Conservation (phyloP, 139 green algal genomes). For the Chlamydomonas sp. region DNA sequence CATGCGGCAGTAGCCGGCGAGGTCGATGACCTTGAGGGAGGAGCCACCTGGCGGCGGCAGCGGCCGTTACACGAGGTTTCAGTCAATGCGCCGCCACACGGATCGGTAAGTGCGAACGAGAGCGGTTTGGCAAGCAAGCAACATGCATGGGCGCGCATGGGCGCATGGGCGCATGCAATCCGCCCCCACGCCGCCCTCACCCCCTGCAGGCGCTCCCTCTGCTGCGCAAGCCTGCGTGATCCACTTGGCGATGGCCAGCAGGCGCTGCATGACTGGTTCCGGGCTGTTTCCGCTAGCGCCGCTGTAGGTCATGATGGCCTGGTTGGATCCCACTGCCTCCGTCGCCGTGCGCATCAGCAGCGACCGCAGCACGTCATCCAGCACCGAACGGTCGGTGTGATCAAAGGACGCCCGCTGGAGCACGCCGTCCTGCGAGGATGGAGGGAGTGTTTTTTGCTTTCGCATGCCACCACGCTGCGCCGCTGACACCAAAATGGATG, state of each 20-base stretch:
- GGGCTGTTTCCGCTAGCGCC: not conserved
- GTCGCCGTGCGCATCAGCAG: not conserved
- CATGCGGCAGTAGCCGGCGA: conserved; percentile 6
- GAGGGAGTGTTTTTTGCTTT: no score
- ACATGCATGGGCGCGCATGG: not conserved
- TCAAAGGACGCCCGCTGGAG: not conserved
- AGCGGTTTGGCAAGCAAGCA: not conserved
- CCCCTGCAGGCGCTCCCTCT: not conserved
- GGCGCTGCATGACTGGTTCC: not conserved
- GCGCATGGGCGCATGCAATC: not conserved
- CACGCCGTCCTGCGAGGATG: no score
- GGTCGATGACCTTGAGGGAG: not conserved
- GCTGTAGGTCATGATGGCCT: conserved; percentile 8
- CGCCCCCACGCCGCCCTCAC: not conserved
- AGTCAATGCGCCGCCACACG: not conserved
- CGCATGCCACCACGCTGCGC: not conserved
- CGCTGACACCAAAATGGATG: not conserved
- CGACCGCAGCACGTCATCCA: conserved; percentile 2
- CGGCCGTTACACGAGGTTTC: no score
- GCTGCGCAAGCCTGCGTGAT: not conserved
- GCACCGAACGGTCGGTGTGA: not conserved
- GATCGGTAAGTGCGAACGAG: not conserved
- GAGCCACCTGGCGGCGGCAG: not conserved
- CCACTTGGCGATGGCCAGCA: conserved; percentile 10
- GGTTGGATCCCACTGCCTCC: not conserved